Percentiles rank a stretch among this genome's conserved stretches.
These are phyloP conservation scores for Spathaspora gorwiae DNA, from an alignment of 805 yeast species.

Conservation along the genomic window DNA sequence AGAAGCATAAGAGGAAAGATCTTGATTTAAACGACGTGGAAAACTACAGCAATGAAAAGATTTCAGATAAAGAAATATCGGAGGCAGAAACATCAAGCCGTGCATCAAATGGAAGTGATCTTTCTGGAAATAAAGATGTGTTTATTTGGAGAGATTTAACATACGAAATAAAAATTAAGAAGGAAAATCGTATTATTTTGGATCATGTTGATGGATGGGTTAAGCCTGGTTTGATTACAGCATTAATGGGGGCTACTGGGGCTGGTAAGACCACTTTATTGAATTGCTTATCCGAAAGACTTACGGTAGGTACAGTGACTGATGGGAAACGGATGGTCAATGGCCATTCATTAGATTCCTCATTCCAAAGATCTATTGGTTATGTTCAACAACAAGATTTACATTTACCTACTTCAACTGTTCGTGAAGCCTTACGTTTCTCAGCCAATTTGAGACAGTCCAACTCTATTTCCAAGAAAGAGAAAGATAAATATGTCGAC, in stretches of 20 bases:
- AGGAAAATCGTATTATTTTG: constrained; percentile 37
- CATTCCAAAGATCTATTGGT: constrained; percentile 73
- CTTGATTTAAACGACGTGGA: constrained; percentile 6
- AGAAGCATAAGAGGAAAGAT: constrained; percentile 23
- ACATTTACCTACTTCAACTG: constrained; percentile 66
- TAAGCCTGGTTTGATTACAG: constrained; percentile 74
- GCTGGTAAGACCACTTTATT: constrained; percentile 78
- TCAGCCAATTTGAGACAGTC: constrained; percentile 73
- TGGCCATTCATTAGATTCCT: constrained; percentile 54
- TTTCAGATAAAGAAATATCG: constrained; percentile 19
- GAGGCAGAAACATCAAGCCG: constrained; percentile 16
- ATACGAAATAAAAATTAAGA: constrained; percentile 32
- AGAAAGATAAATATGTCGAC: constrained; percentile 64
- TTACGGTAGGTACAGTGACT: background rate
- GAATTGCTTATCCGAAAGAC: constrained; percentile 64
- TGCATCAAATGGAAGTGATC: background rate
- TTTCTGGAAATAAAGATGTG: constrained; percentile 12
- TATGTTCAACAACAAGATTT: constrained; percentile 78
- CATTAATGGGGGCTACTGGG: constrained; percentile 81
- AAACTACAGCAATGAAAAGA: constrained; percentile 19
- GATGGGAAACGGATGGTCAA: constrained; percentile 61
- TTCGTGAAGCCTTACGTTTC: constrained; percentile 66
- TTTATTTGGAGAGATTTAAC: constrained; percentile 39
- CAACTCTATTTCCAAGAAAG: constrained; percentile 45
- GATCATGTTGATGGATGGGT: constrained; percentile 55